These are phyloP conservation scores for Nidula niveotomentosa DNA, from an alignment of 1,284 basidiomycete genomes.

Conservation along the genomic window DNA sequence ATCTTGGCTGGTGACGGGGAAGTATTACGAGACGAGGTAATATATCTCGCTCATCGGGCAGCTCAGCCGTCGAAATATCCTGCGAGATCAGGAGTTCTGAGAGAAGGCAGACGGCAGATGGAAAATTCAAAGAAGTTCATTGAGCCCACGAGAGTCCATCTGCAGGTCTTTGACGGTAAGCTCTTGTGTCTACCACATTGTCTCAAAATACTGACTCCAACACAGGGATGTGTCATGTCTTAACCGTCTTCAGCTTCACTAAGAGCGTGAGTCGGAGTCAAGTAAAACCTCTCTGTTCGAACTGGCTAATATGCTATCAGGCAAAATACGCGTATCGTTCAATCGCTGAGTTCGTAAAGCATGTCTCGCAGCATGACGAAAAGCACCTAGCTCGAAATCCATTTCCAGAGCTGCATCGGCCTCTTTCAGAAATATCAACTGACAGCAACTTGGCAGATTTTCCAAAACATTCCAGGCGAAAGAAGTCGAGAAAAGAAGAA, in stretches of 20 bases:
- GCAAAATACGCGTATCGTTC: conserved; percentile 59
- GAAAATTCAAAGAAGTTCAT: conserved; percentile 56
- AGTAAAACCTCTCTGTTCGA: not conserved
- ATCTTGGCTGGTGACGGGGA: conserved; percentile 81
- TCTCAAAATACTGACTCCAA: not conserved
- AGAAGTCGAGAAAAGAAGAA: not conserved
- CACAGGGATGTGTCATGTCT: conserved; percentile 63
- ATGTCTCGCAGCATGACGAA: conserved; percentile 40
- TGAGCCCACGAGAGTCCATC: conserved; percentile 77
- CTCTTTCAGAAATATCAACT: conserved; percentile 14
- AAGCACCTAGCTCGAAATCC: conserved; percentile 38
- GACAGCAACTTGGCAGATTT: not conserved
- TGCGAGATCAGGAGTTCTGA: conserved; percentile 54
- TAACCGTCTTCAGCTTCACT: conserved; percentile 74
- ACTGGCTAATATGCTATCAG: conserved; percentile 20
- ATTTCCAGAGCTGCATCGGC: conserved; percentile 43
- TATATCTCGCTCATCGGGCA: conserved; percentile 83
- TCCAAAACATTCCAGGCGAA: not conserved
- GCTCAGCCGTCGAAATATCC: conserved; percentile 76
- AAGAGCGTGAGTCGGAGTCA: conserved; percentile 39
- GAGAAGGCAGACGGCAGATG: conserved; percentile 44
- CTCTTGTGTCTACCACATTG: not conserved
- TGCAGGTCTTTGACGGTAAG: conserved; percentile 68
- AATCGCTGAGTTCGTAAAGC: conserved; percentile 55
- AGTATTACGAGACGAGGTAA: conserved; percentile 80